phyloP scores from a whole-genome alignment of 1,284 basidiomycete genomes.

The Cryptococcus amylolentus region DNA sequence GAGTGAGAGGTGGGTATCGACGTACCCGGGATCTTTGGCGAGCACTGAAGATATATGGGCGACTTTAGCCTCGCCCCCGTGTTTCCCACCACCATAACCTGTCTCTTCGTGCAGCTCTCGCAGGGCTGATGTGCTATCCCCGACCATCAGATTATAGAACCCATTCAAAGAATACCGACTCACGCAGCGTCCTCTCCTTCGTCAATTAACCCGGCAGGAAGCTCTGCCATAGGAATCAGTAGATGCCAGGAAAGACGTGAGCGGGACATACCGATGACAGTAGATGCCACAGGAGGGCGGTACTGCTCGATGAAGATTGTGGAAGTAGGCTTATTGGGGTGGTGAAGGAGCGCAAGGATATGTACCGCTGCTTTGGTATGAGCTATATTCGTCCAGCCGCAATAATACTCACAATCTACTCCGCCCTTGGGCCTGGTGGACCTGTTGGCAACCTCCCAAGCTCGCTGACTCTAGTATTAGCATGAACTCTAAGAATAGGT shows the following conservation, averaged over 20 bases:
- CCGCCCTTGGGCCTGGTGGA: conserved; percentile 68
- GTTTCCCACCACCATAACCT: conserved; percentile 58
- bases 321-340: conserved; percentile 58
- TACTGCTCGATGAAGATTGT: conserved; percentile 86
- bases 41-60: conserved; percentile 65
- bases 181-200: conserved; percentile 70
- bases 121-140: conserved; percentile 58
- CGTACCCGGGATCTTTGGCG: conserved; percentile 65
- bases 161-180: conserved; percentile 23
- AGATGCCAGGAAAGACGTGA: background rate
- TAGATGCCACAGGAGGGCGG: conserved; percentile 71
- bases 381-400: background rate
- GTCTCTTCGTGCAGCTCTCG: conserved; percentile 89
- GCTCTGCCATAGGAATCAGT: conserved; percentile 55
- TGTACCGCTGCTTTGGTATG: conserved; percentile 62
- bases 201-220: conserved; percentile 84
- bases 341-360: conserved; percentile 71
- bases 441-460: conserved; percentile 82
- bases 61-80: conserved; percentile 55
- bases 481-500: background rate
- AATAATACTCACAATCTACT: conserved; percentile 64
- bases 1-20: conserved; percentile 7
- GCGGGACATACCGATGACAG: conserved; percentile 60
- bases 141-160: background rate
- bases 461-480: conserved; percentile 53